Conservation (phyloP, 495 filamentous ascomycete species). For the Neurospora tetrasperma region DNA sequence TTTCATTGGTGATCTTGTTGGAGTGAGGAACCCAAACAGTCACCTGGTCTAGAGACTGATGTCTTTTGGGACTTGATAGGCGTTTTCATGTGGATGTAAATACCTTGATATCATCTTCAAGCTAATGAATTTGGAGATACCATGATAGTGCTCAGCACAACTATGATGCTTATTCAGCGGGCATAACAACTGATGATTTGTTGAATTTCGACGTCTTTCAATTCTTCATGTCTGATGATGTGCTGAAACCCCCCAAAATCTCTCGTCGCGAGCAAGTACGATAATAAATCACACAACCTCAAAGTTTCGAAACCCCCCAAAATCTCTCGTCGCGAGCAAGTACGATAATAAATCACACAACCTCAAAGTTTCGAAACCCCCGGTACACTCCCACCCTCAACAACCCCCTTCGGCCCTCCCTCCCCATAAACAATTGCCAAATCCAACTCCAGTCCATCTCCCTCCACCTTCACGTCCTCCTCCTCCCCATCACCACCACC, state of each 20-base stretch:
- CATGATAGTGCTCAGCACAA: not conserved
- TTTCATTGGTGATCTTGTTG: not conserved
- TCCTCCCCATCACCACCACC: not conserved
- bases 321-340: no score
- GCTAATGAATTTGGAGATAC: not conserved
- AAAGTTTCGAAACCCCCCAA: no score
- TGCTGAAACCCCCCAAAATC: no score
- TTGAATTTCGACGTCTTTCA: no score
- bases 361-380: slow-evolving; percentile 3
- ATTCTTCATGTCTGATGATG: no score
- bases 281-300: no score
- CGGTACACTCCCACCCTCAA: not conserved
- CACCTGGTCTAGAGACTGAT: not conserved
- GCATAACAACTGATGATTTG: not conserved
- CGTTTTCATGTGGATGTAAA: not conserved
- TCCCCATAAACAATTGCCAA: slow-evolving; percentile 18
- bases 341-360: not conserved
- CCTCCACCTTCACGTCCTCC: not conserved
- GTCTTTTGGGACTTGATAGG: not conserved
- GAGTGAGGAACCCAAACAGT: not conserved
- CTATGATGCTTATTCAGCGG: not conserved
- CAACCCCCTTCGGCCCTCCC: not conserved
- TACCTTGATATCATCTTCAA: not conserved
- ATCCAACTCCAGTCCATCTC: slow-evolving; percentile 10
- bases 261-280: no score